phyloP scores from a whole-genome alignment of 495 filamentous ascomycete species.

The Recurvomyces mirabilis region DNA sequence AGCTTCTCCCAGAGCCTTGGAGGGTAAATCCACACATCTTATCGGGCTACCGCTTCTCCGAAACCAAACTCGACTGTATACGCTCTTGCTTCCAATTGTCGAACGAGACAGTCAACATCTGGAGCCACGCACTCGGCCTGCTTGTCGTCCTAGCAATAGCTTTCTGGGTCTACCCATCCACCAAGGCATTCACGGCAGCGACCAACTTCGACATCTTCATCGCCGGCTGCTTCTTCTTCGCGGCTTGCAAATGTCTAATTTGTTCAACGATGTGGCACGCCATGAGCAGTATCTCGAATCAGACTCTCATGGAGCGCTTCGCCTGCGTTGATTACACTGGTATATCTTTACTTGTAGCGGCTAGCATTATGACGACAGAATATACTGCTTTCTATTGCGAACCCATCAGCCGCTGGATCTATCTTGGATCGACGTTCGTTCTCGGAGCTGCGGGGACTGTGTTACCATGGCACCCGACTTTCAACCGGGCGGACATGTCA shows the following conservation, averaged over 20 bases:
- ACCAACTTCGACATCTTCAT: conserved; percentile 79
- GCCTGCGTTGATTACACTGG: conserved; percentile 98
- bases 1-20: conserved; percentile 87
- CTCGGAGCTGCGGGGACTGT: conserved; percentile 83
- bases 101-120: conserved; percentile 96
- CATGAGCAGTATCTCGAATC: conserved; percentile 88
- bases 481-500: conserved; percentile 85
- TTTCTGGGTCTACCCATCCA: conserved; percentile 91
- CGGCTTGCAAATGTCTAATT: conserved; percentile 87
- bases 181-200: conserved; percentile 73
- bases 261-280: conserved; percentile 97
- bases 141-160: conserved; percentile 78
- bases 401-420: conserved; percentile 72
- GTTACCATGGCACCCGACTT: conserved; percentile 89
- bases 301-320: conserved; percentile 82
- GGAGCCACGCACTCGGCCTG: conserved; percentile 84
- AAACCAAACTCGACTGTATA: conserved; percentile 77
- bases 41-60: conserved; percentile 82
- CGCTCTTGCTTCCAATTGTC: conserved; percentile 67
- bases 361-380: conserved; percentile 95
- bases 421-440: conserved; percentile 69
- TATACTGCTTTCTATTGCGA: conserved; percentile 99
- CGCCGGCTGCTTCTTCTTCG: conserved; percentile 91
- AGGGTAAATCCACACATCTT: conserved; percentile 88
- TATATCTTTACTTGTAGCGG: conserved; percentile 90